Evolutionary conservation across 257 asterid genomes (phyloP), one percentile per base, ranked within the genome.

Genomic region (Nicotiana undulata): DNA sequence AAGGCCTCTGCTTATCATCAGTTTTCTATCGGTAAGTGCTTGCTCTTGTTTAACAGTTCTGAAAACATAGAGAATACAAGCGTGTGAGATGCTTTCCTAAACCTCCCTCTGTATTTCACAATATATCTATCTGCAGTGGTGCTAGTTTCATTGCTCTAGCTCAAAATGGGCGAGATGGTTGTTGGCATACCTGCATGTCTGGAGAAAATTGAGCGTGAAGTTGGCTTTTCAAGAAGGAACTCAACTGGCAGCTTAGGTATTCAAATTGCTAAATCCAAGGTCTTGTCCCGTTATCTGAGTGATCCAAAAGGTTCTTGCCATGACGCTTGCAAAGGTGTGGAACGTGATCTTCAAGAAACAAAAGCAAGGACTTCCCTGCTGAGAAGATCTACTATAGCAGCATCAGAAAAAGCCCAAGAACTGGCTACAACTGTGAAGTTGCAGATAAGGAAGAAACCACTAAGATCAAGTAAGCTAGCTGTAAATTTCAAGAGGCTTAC

Each of bases 221-320:
- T 34, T 49, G 2, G 51, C 44, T 28, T 20, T n/a, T 63, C 51
- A 64, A 83, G 90, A 49, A 85, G 90, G 64, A 63, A 81, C 76
- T 88, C 89, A 15, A 88, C 87, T 0, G 87, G 87, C 32, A 81
- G 74, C 77, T 76, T 53, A 4, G 64, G 15, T 64, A 40, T 72
- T 70, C 81, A 60, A 80, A 79, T 75, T 52, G 74, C 15, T 53
- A 59, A 82, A 68, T 83, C 52, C 70, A 82, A 15, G 63, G 84
- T 88, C 12, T 28, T 74, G 34, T 89, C 91, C 7, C 85, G 83
- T 56, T 82, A 87, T 37, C 90, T 87, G 67, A 77, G 85, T 12
- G 51, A 20, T 26, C 82, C 82, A 79, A 26, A 46, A 34, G 75
- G 76, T 51, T 79, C 82, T 11, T 79, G 82, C 26, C 82, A 79